These are phyloP conservation scores for Suillus hirtellus DNA, from an alignment of 768 basidiomycete species.

Conservation along the genomic window DNA sequence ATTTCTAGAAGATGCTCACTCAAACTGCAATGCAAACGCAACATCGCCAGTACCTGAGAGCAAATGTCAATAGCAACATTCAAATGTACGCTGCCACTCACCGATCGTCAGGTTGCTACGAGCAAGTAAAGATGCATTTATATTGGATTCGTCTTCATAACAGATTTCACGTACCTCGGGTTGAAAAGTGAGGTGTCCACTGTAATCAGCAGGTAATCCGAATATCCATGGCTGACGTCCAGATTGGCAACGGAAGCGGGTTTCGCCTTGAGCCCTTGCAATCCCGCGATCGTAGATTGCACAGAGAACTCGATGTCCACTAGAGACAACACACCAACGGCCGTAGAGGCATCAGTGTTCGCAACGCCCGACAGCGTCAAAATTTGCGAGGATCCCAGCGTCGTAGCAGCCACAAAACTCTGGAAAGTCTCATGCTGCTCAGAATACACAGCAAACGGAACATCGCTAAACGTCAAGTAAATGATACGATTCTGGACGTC, in stretches of 20 bases:
- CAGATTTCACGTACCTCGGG: conserved; percentile 47
- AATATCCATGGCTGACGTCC: conserved; percentile 68
- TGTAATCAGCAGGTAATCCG: conserved; percentile 68
- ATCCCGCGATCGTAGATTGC: conserved; percentile 55
- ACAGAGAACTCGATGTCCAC: conserved; percentile 60
- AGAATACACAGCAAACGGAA: conserved; percentile 58
- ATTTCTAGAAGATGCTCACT: conserved; percentile 35
- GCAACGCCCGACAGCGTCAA: conserved; percentile 55
- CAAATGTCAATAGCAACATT: conserved; percentile 28
- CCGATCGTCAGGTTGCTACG: conserved; percentile 41
- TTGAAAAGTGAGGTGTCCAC: conserved; percentile 62
- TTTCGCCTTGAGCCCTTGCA: conserved; percentile 62
- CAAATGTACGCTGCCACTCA: conserved; percentile 8
- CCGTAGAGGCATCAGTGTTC: conserved; percentile 60
- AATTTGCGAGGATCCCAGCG: conserved; percentile 44
- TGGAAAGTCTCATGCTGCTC: conserved; percentile 55
- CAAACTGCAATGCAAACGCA: conserved; percentile 57
- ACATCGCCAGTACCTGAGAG: conserved; percentile 62
- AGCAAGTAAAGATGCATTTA: neutral
- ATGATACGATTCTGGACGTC: conserved; percentile 65
- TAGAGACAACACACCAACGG: conserved; percentile 62
- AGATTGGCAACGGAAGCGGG: conserved; percentile 57
- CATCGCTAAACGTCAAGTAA: conserved; percentile 55
- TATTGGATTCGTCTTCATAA: conserved; percentile 9
- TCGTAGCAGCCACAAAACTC: conserved; percentile 61